These are phyloP conservation scores for Cladobotryum mycophilum DNA, from an alignment of 2,329 filamentous ascomycete genomes.

Conservation along the genomic window DNA sequence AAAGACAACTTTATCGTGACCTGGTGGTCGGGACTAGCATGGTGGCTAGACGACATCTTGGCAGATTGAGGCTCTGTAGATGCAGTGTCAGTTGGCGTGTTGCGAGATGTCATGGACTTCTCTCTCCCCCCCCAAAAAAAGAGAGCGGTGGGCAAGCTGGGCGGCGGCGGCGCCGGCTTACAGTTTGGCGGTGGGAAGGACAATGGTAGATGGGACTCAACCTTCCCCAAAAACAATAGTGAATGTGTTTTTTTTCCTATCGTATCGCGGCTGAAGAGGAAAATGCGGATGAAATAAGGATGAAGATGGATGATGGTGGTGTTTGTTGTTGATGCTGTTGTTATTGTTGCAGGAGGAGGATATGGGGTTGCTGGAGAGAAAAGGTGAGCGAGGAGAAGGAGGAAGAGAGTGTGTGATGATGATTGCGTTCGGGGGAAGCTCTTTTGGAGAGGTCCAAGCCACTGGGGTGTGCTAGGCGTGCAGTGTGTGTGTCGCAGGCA, in stretches of 20 bases:
- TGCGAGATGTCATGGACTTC: neutral
- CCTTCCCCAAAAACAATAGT: no score
- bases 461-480: no score
- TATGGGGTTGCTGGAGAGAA: neutral
- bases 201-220: neutral
- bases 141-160: conserved; percentile 7
- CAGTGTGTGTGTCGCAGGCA: neutral
- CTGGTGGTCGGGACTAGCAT: conserved; percentile 22
- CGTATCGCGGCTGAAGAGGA: no score
- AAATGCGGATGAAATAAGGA: no score
- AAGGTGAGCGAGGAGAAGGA: neutral
- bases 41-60: conserved; percentile 10
- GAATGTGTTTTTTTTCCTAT: no score
- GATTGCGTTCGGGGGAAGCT: neutral
- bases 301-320: no score
- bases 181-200: conserved; percentile 1
- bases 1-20: conserved; percentile 83
- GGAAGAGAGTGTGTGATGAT: neutral
- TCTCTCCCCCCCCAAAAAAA: neutral
- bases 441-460: no score
- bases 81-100: neutral
- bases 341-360: neutral
- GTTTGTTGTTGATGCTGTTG: no score
- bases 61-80: conserved; percentile 1
- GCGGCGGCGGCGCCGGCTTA: conserved; percentile 1